Evolutionary conservation across 1,284 basidiomycete genomes (phyloP).

Genomic region (Erythrobasidium hasegawianum): DNA sequence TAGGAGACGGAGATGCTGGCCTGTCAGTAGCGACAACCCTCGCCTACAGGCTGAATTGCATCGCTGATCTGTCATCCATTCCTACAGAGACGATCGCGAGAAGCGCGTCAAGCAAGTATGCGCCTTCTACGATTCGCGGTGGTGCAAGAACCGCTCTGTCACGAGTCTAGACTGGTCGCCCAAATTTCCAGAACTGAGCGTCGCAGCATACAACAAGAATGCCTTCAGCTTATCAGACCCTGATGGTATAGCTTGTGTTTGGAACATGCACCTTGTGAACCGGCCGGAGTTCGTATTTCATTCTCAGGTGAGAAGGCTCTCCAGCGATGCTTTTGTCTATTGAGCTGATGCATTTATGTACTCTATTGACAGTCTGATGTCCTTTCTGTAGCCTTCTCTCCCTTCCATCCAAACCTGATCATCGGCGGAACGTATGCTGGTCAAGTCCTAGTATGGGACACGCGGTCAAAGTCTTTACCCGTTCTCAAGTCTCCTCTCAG

Average conservation of each 20-base stretch:
- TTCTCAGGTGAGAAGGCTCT: conserved; percentile 66
- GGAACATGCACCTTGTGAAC: conserved; percentile 92
- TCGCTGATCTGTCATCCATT: conserved; percentile 1
- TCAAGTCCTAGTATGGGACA: conserved; percentile 97
- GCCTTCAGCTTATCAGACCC: conserved; percentile 84
- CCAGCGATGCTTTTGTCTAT: background rate
- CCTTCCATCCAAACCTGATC: conserved; percentile 93
- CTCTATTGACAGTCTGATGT: conserved; percentile 72
- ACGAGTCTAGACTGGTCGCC: conserved; percentile 85
- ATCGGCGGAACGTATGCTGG: conserved; percentile 98
- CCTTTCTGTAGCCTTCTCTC: conserved; percentile 90
- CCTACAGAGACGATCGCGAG: conserved; percentile 75
- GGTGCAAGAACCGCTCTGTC: conserved; percentile 84
- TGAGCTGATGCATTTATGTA: background rate
- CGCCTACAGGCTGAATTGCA: conserved; percentile 50
- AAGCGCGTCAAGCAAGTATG: conserved; percentile 81
- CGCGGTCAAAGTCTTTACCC: conserved; percentile 84
- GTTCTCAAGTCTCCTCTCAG: conserved; percentile 94
- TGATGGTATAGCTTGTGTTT: conserved; percentile 92
- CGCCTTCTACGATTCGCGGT: conserved; percentile 80
- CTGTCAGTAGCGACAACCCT: conserved; percentile 61
- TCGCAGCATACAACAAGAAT: conserved; percentile 95
- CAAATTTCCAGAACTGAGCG: conserved; percentile 90
- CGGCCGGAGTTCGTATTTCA: conserved; percentile 97
- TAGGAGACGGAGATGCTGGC: conserved; percentile 54